A percentile compares a stretch with the other conserved stretches of the same genome.
These are phyloP conservation scores for Pichia sp. DNA, from an alignment of 1,139 yeast species.

Conservation along the genomic window DNA sequence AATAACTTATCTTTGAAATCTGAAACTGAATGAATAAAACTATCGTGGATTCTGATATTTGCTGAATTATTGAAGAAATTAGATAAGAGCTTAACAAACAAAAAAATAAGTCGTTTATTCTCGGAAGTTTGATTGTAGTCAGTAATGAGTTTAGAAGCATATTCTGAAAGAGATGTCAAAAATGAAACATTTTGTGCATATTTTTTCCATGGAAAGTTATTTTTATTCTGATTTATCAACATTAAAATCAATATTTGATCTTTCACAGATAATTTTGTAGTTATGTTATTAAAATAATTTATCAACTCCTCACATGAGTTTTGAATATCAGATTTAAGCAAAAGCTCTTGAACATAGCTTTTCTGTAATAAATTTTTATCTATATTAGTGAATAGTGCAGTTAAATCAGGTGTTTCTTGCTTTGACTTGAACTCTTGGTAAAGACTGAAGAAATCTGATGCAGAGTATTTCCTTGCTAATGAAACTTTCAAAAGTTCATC, in stretches of 20 bases:
- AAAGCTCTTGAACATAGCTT: conserved; percentile 23
- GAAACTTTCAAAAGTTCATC: conserved; percentile 19
- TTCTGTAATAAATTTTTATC: conserved; percentile 18
- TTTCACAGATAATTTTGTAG: conserved; percentile 9
- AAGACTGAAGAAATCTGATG: conserved; percentile 23
- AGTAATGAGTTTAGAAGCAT: conserved; percentile 6
- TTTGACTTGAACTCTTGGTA: conserved; percentile 24
- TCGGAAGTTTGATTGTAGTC: conserved; percentile 2
- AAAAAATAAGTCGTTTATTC: not conserved
- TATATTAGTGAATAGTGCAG: conserved; percentile 17
- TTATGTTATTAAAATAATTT: conserved; percentile 16
- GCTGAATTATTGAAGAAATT: conserved; percentile 2
- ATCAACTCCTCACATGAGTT: conserved; percentile 20
- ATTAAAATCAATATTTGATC: conserved; percentile 21
- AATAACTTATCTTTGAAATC: conserved; percentile 5
- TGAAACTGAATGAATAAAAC: conserved; percentile 1
- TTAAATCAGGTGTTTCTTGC: conserved; percentile 6
- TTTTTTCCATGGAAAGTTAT: conserved; percentile 19
- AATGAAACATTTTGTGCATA: conserved; percentile 2
- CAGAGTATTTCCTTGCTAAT: conserved; percentile 18
- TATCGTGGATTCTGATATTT: conserved; percentile 3
- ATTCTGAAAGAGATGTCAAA: conserved; percentile 2
- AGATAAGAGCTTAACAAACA: conserved; percentile 3
- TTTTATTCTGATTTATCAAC: conserved; percentile 17
- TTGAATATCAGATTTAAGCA: conserved; percentile 21